Base-by-base conservation (phyloP, 2,329 filamentous ascomycete genomes). In the Paraphaeosphaeria minitans region DNA sequence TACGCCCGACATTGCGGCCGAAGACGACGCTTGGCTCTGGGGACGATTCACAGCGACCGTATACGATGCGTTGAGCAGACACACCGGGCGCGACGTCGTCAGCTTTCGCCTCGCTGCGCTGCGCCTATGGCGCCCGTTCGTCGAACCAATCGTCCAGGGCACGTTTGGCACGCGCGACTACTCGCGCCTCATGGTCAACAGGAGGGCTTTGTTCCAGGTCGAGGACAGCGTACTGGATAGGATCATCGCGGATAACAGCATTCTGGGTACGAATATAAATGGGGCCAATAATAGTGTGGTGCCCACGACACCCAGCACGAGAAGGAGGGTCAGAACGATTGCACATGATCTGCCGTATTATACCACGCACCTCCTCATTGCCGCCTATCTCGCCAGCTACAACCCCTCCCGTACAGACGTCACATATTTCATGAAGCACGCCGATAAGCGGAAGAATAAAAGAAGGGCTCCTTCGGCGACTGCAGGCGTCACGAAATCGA, bases 111-210 rank as follows among this genome's bases (percentile, higher is more conserved):
- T 85, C 37, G 86, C 89, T 51, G 93, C 90, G 70, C 77, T 85
- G 50, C 85, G 88, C 45, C 84, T 98, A 21, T 99, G 95, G 95
- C 88, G 89, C 12, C 85, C 88, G 4, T 98, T 99, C 76, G 88
- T 91, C 0, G 84, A 86, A 7, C 94, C 94, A 0, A 85, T 98
- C 24, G 77, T 88, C 1, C 85, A 87, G 1, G 90, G 90, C n/a
- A 88, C 89, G 9, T 87, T 89, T 67, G 84, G 85, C 1, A 87
- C 90, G 10, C 88, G 89, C 67, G 92, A 97, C 70, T 97, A 97
- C 77, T 89, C 91, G 14, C 89, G 91, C 62, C 81, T 99, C 8
- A 84, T 98, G 56, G 88, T 94, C 50, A 85, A 87, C 1, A 85
- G 88, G 27, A 82, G 89, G 16, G 80, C 83, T 0, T 82, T 91